Evolutionary conservation across 305 asterid species (phyloP), one percentile per base, ranked within the genome.

Genomic region (Salvia sclarea): DNA sequence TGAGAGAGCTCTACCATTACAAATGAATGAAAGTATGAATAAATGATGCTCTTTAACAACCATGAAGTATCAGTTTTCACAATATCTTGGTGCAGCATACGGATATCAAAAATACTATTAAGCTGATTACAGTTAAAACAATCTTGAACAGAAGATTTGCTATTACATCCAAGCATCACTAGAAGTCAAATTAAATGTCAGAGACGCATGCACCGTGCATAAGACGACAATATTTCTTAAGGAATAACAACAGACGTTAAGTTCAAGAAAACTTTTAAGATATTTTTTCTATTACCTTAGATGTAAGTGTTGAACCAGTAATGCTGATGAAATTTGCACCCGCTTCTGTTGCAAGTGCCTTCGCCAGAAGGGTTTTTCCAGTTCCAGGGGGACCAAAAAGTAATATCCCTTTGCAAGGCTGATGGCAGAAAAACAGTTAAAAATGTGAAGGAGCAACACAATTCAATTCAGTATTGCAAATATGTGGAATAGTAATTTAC

Each of bases 321-420:
- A 94, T 83, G 82, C 97, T 91, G 58, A 94, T 91, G 81, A 94
- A 94, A 78, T 89, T 94, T 52, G 98, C 99, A 65, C 98, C 96
- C 25, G 99, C 97, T 79, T 94, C 99, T 5, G 99, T 94, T 61
- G 99, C 98, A 71, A 91, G 96, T 0, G 99, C 98, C 79, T 94
- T 94, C 3, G 98, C 99, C 65, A 94, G 81, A 77, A 94, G 99
- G 53, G 99, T 94, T 83, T 94, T 94, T 65, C 99, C 99, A 48
- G 99, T 94, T 71, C 99, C 98, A 31, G 99, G 99, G 61, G 98
- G 99, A 8, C 99, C 99, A 75, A 94, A 91, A 52, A 94, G 97
- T 78, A 94, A 83, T 74, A 94, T 85, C 31, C 99, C 99, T 82
- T 94, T 95, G 95, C 97, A 89, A 73, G 99, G 99, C 99, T 95